Evolutionary conservation across 805 yeast genomes (phyloP), one percentile per base, ranked within the genome.

Genomic region (Saccharomycopsis olivae): DNA sequence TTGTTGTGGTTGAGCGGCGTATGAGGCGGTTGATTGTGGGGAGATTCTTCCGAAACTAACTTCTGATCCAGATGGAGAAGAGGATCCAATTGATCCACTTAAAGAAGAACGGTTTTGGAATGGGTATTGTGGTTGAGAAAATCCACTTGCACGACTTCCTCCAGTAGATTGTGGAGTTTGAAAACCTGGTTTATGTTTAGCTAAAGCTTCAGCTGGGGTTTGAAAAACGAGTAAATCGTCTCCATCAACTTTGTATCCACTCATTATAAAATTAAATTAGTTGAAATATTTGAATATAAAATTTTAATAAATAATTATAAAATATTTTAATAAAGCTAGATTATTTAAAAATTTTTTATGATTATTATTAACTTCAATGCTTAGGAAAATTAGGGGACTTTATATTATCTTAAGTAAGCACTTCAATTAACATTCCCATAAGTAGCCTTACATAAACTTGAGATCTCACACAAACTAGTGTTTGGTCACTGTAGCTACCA

Each of bases 141-240:
- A 45, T 11, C 46, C 46, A 21, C 38, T 29, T 16, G 17, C 23
- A 5, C 18, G 11, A 25, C 18, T 23, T 4, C 42, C 46, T n/a
- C 42, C 46, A 14, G 48, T 45, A n/a, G 41, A 32, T 23, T 41
- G 48, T 10, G 46, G 48, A 13, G 48, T 38, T 33, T 45, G 48
- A 23, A 40, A 17, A 11, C 32, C 40, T 4, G 44, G 29, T 23
- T 39, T 42, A 23, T 45, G 46, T 25, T 45, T 45, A 25, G 40
- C 46, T 9, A 45, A 33, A 11, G 48, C 48, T 24, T 45, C 48
- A 13, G 48, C 48, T 11, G 48, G 48, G 25, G 48, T 45, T 39
- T 45, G 48, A 24, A 45, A 45, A 35, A 45, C 34, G 20, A 45
- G 46, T 30, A 45, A 38, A 30, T 45, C 48, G 34, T 45, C 48